phyloP scores from a whole-genome alignment of 257 asterid genomes.

The Pogostemon cablin region DNA sequence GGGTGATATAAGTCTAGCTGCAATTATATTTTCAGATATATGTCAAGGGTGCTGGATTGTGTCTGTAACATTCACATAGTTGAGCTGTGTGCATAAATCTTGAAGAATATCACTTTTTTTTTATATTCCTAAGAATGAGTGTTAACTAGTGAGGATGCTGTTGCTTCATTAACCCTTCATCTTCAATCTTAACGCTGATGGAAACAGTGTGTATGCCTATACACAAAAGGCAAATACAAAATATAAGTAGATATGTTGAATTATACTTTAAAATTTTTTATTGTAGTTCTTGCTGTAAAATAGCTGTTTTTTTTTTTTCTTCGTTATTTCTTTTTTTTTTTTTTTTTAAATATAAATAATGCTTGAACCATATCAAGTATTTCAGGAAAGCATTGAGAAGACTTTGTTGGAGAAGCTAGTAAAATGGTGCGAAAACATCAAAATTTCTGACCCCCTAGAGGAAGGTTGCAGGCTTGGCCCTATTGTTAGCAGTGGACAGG shows the following conservation, averaged over 20 bases:
- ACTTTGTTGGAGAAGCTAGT: constrained; percentile 59
- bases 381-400: constrained; percentile 68
- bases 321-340: no score
- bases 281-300: no score
- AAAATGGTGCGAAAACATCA: constrained; percentile 60
- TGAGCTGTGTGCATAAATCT: neutral
- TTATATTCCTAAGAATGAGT: neutral
- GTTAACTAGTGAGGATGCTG: no score
- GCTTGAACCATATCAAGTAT: constrained; percentile 12
- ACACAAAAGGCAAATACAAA: neutral
- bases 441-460: constrained; percentile 64
- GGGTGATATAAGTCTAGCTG: neutral
- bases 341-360: neutral
- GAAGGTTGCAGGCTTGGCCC: constrained; percentile 81
- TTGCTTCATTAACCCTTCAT: neutral
- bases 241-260: neutral
- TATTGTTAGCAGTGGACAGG: constrained; percentile 55
- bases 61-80: neutral
- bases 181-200: neutral
- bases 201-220: neutral
- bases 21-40: neutral
- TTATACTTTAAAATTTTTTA: no score
- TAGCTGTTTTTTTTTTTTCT: no score
- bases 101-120: neutral
- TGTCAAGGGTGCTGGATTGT: neutral